Conservation (phyloP, 2,329 filamentous ascomycete genomes). For the Cladosporium velox region DNA sequence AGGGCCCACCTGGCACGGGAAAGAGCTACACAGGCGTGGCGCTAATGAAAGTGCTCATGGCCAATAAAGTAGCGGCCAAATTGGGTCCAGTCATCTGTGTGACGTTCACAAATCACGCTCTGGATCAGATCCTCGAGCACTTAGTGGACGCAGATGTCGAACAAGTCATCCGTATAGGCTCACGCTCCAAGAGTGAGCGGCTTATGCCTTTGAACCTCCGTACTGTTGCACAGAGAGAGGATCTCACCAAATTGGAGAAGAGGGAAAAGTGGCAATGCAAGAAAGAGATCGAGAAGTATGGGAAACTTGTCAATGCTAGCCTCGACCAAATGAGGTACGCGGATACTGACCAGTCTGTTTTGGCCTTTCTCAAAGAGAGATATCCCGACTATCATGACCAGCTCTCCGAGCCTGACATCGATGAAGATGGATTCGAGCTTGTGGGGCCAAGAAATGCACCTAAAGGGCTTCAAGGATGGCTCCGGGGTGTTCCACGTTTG, state of each 20-base stretch:
- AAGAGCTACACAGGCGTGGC: slow-evolving; percentile 64
- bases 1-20: slow-evolving; percentile 71
- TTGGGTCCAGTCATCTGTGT: slow-evolving; percentile 53
- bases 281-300: slow-evolving; percentile 25
- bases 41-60: slow-evolving; percentile 59
- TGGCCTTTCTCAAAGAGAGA: slow-evolving; percentile 22
- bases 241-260: slow-evolving; percentile 46
- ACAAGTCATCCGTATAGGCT: slow-evolving; percentile 64
- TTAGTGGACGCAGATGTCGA: slow-evolving; percentile 50
- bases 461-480: slow-evolving; percentile 2
- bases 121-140: slow-evolving; percentile 62
- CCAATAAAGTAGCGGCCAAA: slow-evolving; percentile 39
- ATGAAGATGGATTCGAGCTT: slow-evolving; percentile 30
- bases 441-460: background rate
- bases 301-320: slow-evolving; percentile 23
- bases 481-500: background rate
- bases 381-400: slow-evolving; percentile 28
- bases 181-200: slow-evolving; percentile 56
- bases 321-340: slow-evolving; percentile 15
- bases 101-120: slow-evolving; percentile 55
- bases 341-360: background rate
- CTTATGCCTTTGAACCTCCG: slow-evolving; percentile 56
- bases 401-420: slow-evolving; percentile 27
- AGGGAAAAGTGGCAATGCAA: slow-evolving; percentile 34
- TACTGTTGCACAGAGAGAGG: slow-evolving; percentile 34